Percentiles rank a stretch among this genome's conserved stretches.
phyloP scores from a whole-genome alignment of 495 filamentous ascomycete species.

The Aspergillus hancockii region DNA sequence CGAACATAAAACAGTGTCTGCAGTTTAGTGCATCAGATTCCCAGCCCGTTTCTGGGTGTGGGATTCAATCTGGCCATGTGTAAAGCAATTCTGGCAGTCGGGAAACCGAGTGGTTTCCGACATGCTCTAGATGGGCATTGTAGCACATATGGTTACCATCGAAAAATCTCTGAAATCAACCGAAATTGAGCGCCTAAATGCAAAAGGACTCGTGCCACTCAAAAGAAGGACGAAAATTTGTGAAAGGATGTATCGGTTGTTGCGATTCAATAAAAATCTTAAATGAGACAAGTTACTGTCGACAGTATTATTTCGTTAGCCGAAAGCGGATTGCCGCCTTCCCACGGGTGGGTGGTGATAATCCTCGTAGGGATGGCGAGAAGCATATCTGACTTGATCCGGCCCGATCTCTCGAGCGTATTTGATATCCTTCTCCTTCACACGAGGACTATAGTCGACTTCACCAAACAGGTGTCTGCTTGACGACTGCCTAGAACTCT shows the following conservation, averaged over 20 bases:
- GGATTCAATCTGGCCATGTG: not conserved
- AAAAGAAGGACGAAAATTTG: not conserved
- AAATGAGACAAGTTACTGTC: slow-evolving; percentile 10
- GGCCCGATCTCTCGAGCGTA: slow-evolving; percentile 18
- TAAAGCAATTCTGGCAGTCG: not conserved
- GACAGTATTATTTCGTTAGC: slow-evolving; percentile 27
- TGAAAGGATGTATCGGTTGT: not conserved
- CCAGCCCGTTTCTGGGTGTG: not conserved
- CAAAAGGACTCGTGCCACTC: not conserved
- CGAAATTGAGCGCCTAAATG: slow-evolving; percentile 1
- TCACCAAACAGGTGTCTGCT: slow-evolving; percentile 20
- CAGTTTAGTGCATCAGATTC: not conserved
- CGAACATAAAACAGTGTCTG: not conserved
- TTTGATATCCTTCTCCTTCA: slow-evolving; percentile 17
- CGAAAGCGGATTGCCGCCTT: slow-evolving; percentile 31
- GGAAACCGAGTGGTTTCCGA: not conserved
- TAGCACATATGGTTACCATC: not conserved
- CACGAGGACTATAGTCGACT: slow-evolving; percentile 11
- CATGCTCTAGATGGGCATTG: not conserved
- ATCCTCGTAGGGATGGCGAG: slow-evolving; percentile 23
- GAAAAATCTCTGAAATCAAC: not conserved
- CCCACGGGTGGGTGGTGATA: slow-evolving; percentile 21
- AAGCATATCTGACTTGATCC: slow-evolving; percentile 4
- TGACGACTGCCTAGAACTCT: slow-evolving; percentile 11
- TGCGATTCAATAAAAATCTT: not conserved